Evolutionary conservation across 2,329 filamentous ascomycete genomes (phyloP), one percentile per base, ranked within the genome.

Genomic region (Niveomyces coronatus): DNA sequence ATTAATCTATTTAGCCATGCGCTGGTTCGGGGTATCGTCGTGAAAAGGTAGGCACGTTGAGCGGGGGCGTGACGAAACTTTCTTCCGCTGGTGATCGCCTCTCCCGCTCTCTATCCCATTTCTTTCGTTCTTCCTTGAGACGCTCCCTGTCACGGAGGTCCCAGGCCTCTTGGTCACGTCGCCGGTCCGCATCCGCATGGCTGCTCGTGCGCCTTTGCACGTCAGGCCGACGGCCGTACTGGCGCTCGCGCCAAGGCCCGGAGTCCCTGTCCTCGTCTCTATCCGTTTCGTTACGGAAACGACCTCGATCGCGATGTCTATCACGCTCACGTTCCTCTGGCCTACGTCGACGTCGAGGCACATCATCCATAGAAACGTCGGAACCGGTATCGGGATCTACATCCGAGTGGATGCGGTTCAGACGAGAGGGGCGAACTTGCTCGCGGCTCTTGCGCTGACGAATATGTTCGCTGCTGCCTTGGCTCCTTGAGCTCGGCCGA

Each of bases 181-280:
- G 53, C 16, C 67, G 56, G 42, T 70, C 67, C 23, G 63, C 54
- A 42, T 71, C 68, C 17, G 65, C 64, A 42, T 70, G 67, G 46
- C 67, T 71, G 52, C 67, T 70, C 3, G 68, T 65, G 31, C 68
- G 55, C 32, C 65, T 56, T 19, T 62, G 53, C 11, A 55, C 48
- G 2, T 65, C 64, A 2, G 64, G 58, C n/a, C 64, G 57, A 20
- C 58, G 51, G 10, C 60, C 48, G 44, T 64, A 60, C 18, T 42
- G 47, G 22, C 53, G 52, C 7, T 59, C 57, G 31, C 59, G 55
- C 35, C 55, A 48, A 24, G 46, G 43, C 15, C 48, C 45, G 1
- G 49, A 40, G 13, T 58, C 59, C 23, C 52, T 51, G 8, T 60
- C 58, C 14, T 53, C 53, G 11, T 53, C 56, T 26, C 53, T 47